Evolutionary conservation across 345 rosid species (phyloP).

Genomic region (Physaria fendleri): DNA sequence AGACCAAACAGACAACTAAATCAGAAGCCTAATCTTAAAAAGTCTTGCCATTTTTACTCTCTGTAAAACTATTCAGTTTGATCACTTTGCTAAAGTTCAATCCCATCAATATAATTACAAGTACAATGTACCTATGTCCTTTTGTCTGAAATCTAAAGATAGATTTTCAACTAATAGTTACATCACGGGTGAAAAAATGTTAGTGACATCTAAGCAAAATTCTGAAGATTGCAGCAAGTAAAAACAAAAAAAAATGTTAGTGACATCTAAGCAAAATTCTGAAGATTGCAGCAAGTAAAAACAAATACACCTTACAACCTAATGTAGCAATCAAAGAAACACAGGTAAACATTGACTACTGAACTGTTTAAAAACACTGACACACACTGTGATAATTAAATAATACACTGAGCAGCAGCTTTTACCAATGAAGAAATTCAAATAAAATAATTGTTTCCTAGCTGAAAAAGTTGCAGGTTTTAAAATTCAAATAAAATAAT

Average conservation of each 20-base stretch:
- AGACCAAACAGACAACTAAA: neutral
- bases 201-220: conserved; percentile 27
- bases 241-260: conserved; percentile 16
- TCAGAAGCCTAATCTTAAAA: neutral
- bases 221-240: conserved; percentile 26
- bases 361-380: conserved; percentile 26
- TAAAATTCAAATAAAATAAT: neutral
- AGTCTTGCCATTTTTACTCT: neutral
- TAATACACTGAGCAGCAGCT: conserved; percentile 33
- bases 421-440: conserved; percentile 25
- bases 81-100: conserved; percentile 10
- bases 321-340: conserved; percentile 23
- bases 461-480: conserved; percentile 9
- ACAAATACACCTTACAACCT: conserved; percentile 15
- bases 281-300: conserved; percentile 23
- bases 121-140: neutral
- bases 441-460: neutral
- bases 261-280: conserved; percentile 27
- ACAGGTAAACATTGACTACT: conserved; percentile 16
- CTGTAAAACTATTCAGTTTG: neutral
- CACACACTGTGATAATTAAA: conserved; percentile 24
- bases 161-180: conserved; percentile 24
- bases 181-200: conserved; percentile 43
- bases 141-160: conserved; percentile 7
- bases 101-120: neutral